phyloP scores from a whole-genome alignment of 805 yeast genomes.

The Candida cerambycidarum region DNA sequence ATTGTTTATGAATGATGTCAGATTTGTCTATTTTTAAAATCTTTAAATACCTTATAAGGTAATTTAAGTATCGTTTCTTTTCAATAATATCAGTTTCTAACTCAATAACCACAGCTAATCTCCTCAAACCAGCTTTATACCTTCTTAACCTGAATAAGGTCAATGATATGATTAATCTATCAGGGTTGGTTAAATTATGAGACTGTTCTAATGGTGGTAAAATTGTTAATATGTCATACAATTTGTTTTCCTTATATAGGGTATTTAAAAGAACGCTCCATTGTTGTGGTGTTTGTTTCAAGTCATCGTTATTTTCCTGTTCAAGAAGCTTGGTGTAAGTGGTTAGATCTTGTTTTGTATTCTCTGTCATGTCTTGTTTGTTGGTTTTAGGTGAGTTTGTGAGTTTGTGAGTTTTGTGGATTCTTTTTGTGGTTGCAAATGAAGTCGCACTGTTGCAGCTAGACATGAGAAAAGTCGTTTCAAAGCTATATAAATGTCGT shows the following conservation, averaged over 20 bases:
- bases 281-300: neutral
- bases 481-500: too few species aligned
- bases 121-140: constrained; percentile 22
- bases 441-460: too few species aligned
- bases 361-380: too few species aligned
- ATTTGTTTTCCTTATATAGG: constrained; percentile 14
- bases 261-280: neutral
- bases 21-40: constrained; percentile 5
- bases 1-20: neutral
- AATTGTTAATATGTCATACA: constrained; percentile 18
- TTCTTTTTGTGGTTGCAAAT: neutral
- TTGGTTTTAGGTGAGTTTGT: neutral
- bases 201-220: constrained; percentile 10
- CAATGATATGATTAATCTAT: constrained; percentile 19
- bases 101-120: constrained; percentile 26
- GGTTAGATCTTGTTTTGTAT: too few species aligned
- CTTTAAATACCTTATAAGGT: constrained; percentile 19
- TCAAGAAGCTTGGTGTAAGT: neutral
- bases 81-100: constrained; percentile 16
- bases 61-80: constrained; percentile 14
- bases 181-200: constrained; percentile 9
- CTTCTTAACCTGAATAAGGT: constrained; percentile 25
- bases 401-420: too few species aligned
- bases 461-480: too few species aligned
- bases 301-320: neutral